Evolutionary conservation across 2,329 filamentous ascomycete species (phyloP).

Genomic region (Fusarium sp.): DNA sequence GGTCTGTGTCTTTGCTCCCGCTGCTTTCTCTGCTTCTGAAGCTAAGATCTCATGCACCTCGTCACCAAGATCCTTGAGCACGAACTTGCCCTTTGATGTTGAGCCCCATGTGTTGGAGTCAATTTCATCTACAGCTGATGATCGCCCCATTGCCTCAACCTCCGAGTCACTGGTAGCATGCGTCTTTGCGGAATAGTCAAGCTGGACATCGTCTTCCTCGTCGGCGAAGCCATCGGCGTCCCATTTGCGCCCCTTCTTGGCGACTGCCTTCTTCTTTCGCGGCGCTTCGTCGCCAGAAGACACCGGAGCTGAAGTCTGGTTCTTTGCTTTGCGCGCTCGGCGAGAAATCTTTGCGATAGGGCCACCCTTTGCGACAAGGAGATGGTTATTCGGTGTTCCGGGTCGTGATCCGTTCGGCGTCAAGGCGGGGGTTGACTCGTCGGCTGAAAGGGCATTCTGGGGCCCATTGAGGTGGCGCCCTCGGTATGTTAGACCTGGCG

Average conservation of each 20-base stretch:
- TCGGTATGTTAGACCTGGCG: constrained; percentile 55
- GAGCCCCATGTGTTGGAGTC: constrained; percentile 86
- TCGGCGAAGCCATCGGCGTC: constrained; percentile 88
- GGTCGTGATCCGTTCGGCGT: constrained; percentile 84
- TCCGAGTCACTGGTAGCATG: constrained; percentile 66
- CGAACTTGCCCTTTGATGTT: constrained; percentile 89
- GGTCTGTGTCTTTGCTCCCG: constrained; percentile 58
- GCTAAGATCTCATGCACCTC: constrained; percentile 92
- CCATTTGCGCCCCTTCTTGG: constrained; percentile 95
- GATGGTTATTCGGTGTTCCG: constrained; percentile 75
- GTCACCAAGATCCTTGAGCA: constrained; percentile 91
- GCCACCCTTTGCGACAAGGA: constrained; percentile 76
- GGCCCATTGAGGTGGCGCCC: constrained; percentile 50
- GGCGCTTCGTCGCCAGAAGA: constrained; percentile 87
- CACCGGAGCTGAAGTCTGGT: constrained; percentile 71
- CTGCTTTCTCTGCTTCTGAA: constrained; percentile 71
- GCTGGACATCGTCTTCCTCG: constrained; percentile 79
- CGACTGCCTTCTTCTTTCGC: constrained; percentile 73
- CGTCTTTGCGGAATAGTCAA: constrained; percentile 86
- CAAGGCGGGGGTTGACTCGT: constrained; percentile 71
- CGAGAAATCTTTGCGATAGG: constrained; percentile 82
- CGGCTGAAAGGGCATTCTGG: constrained; percentile 63
- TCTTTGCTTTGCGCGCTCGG: constrained; percentile 76
- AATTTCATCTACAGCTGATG: constrained; percentile 75
- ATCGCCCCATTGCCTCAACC: constrained; percentile 59